Base-by-base conservation (phyloP, 495 filamentous ascomycete genomes). In the Aspergillus panamensis region DNA sequence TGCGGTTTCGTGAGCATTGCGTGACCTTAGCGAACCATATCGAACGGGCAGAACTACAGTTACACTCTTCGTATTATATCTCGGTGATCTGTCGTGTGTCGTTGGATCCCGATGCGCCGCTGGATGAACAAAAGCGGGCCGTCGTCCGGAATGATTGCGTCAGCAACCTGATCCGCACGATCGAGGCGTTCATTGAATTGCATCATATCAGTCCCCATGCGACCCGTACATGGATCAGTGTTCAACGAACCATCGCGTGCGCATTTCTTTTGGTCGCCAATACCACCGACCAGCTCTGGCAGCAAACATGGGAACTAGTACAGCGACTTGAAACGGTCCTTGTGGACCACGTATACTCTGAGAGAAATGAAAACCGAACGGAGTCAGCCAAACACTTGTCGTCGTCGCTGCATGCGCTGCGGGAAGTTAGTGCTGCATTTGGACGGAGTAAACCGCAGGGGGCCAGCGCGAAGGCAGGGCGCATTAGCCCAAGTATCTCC, bases 41-140 rank as follows among this genome's bases (percentile, higher is more conserved):
- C 10, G 79, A 86, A 64, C 73, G 82, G 58, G 82, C 77, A 51
- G 78, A 78, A 25, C 59, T 85, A 49, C 79, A 80, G 53, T 69
- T 86, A 19, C 83, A 86, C 59, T 75, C 77, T 2, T 83, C 80
- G 1, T 86, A 84, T 65, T 77, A 82, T 49, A 75, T 77, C 30
- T 85, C 83, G 6, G 77, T 84, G 37, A 67, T 86, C 31, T 84
- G 82, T 60, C 78, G 82, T 8, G 76, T 79, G 12, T 80, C 82
- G 0, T 70, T 86, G 50, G 80, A 80, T 45, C 76, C 78, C 12
- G 75, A 75, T 51, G 64, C 64, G 3, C 62, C 66, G 33, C 37
- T 75, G 44, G 66, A 71, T 25, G 69, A 69, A 1, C 60, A 72
- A 2, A 67, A 68, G 16, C 69, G 70, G 14, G 62, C 61, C 13